These are phyloP conservation scores for Fusarium pseudoanthophilum DNA, from an alignment of 2,329 filamentous ascomycete species.

Conservation along the genomic window DNA sequence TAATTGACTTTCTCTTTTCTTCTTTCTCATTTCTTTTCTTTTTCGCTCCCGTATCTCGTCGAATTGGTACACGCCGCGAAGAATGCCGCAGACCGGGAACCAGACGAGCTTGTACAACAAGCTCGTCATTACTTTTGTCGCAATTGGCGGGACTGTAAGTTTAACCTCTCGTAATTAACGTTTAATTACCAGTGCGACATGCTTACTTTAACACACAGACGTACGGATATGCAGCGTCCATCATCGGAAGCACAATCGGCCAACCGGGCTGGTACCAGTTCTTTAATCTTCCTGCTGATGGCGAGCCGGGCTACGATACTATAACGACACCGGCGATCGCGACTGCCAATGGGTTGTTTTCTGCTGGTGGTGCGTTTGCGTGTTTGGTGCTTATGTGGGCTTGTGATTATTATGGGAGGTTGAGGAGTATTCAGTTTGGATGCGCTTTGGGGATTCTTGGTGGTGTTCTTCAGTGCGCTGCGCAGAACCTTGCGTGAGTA, in stretches of 20 bases:
- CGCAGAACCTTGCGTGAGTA: conserved; percentile 54
- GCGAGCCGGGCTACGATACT: conserved; percentile 56
- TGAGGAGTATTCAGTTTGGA: conserved; percentile 59
- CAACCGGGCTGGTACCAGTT: conserved; percentile 63
- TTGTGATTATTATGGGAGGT: conserved; percentile 54
- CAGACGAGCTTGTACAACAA: conserved; percentile 48
- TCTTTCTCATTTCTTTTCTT: neutral
- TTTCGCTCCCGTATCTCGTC: neutral
- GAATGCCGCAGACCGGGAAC: conserved; percentile 25
- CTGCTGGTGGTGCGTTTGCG: conserved; percentile 59
- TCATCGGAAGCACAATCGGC: conserved; percentile 63
- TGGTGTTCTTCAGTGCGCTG: conserved; percentile 58
- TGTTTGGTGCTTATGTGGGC: conserved; percentile 62
- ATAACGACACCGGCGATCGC: conserved; percentile 59
- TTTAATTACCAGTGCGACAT: neutral
- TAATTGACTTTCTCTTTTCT: neutral
- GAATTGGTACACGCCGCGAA: neutral
- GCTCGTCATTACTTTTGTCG: conserved; percentile 50
- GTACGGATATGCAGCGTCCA: conserved; percentile 62
- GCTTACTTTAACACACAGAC: conserved; percentile 48
- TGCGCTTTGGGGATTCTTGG: conserved; percentile 56
- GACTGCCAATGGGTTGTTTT: conserved; percentile 60
- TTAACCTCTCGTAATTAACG: neutral
- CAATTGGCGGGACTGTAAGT: conserved; percentile 49
- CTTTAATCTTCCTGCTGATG: conserved; percentile 57